These are phyloP conservation scores for Zoysia matrella DNA, from an alignment of 202 grass and related monocot genomes.

Conservation along the genomic window DNA sequence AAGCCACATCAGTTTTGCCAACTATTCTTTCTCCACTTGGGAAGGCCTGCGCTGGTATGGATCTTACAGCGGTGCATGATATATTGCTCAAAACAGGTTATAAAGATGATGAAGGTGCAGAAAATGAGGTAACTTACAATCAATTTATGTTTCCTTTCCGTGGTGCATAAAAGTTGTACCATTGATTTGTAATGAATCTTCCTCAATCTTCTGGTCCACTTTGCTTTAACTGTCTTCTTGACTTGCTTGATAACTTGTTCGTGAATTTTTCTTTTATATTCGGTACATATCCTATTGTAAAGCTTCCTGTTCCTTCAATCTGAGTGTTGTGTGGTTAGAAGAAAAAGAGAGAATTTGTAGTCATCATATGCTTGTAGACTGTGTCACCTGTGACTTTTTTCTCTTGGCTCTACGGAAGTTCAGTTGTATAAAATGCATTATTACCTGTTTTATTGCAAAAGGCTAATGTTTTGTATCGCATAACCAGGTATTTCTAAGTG, in stretches of 20 bases:
- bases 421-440: not conserved
- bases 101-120: constrained; percentile 92
- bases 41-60: no score
- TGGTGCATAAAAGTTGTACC: not conserved
- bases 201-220: not conserved
- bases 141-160: not conserved
- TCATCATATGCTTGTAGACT: no score
- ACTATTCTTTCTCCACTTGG: no score
- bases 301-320: not conserved
- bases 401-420: constrained; percentile 32
- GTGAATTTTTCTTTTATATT: not conserved
- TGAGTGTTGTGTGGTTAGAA: constrained; percentile 19
- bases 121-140: constrained; percentile 84
- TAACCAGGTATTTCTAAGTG: constrained; percentile 2
- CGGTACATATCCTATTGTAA: not conserved
- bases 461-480: not conserved
- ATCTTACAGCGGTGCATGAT: not conserved
- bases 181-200: constrained; percentile 16
- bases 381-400: not conserved
- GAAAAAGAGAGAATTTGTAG: not conserved
- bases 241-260: constrained; percentile 13
- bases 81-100: constrained; percentile 95
- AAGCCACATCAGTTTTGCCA: no score
- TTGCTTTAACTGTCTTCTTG: not conserved
- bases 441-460: no score